Percentiles rank a stretch among this genome's conserved stretches.
Evolutionary conservation across 1,139 yeast genomes (phyloP).

Genomic region (Geotrichum klebahnii): DNA sequence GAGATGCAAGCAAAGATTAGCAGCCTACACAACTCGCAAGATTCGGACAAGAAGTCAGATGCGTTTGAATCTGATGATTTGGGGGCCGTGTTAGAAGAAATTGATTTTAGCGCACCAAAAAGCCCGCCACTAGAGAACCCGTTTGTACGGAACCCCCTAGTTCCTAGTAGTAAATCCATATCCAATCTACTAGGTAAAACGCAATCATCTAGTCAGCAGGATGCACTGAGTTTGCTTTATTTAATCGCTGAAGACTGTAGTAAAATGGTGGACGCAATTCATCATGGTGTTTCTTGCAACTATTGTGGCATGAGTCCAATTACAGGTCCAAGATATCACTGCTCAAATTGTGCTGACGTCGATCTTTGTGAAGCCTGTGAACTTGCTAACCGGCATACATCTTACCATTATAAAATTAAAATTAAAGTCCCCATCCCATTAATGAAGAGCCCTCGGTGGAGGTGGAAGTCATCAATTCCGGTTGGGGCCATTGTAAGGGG

Average conservation of each 20-base stretch:
- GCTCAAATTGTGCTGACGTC: conserved; percentile 36
- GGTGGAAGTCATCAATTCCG: conserved; percentile 26
- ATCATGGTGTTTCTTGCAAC: conserved; percentile 36
- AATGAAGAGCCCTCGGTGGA: conserved; percentile 32
- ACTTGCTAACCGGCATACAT: conserved; percentile 27
- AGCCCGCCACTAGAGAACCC: conserved; percentile 2
- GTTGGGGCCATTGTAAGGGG: conserved; percentile 8
- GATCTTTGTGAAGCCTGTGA: conserved; percentile 37
- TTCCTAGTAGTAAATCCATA: neutral
- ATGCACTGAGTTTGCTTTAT: conserved; percentile 25
- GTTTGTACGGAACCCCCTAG: neutral
- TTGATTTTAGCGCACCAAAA: neutral
- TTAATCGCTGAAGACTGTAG: conserved; percentile 30
- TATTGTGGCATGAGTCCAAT: conserved; percentile 36
- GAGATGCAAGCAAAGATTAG: too few relatives aligned
- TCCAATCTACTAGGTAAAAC: neutral
- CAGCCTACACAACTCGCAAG: neutral
- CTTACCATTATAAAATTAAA: conserved; percentile 29
- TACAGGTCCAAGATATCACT: conserved; percentile 33
- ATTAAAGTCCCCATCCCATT: conserved; percentile 35
- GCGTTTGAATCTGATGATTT: neutral
- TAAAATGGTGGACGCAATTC: conserved; percentile 23
- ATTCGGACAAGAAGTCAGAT: neutral
- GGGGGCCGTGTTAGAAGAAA: neutral
- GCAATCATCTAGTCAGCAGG: neutral